phyloP scores from a whole-genome alignment of 1,284 basidiomycete species.

The Nidula niveotomentosa region DNA sequence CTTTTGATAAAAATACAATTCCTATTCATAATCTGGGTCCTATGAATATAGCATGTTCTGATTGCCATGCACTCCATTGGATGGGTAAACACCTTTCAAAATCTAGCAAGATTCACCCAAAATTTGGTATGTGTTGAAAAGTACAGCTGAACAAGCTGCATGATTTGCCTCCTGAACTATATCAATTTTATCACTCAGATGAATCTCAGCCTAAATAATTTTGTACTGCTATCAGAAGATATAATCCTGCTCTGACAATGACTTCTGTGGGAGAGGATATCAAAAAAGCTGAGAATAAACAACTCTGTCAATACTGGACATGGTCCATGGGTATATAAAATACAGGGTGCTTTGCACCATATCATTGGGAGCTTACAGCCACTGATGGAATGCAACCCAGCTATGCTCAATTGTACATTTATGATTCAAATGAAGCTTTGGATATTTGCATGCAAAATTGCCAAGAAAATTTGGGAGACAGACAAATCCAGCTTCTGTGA shows the following conservation, averaged over 20 bases:
- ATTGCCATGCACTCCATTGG: conserved; percentile 1
- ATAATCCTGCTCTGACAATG: conserved; percentile 10
- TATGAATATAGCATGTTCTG: conserved; percentile 5
- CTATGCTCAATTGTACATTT: conserved; percentile 3
- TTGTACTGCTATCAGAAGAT: conserved; percentile 3
- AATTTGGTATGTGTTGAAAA: background rate
- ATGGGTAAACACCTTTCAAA: background rate
- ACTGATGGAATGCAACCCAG: background rate
- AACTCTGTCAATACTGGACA: background rate
- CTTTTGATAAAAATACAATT: background rate
- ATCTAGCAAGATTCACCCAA: background rate
- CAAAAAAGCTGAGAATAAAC: background rate
- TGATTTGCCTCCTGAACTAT: conserved; percentile 2
- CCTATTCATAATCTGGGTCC: background rate
- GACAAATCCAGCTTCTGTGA: conserved; percentile 1
- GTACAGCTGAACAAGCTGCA: background rate
- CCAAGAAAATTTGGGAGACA: background rate
- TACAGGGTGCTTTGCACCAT: conserved; percentile 1
- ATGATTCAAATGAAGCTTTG: conserved; percentile 7
- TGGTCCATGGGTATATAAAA: background rate
- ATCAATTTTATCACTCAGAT: background rate
- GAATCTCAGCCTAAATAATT: conserved; percentile 2
- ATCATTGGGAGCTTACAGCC: background rate
- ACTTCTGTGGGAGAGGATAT: background rate
- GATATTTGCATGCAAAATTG: background rate